These are phyloP conservation scores for Cyberlindnera nakhonratchasimensis DNA, from an alignment of 805 yeast genomes.

Conservation along the genomic window DNA sequence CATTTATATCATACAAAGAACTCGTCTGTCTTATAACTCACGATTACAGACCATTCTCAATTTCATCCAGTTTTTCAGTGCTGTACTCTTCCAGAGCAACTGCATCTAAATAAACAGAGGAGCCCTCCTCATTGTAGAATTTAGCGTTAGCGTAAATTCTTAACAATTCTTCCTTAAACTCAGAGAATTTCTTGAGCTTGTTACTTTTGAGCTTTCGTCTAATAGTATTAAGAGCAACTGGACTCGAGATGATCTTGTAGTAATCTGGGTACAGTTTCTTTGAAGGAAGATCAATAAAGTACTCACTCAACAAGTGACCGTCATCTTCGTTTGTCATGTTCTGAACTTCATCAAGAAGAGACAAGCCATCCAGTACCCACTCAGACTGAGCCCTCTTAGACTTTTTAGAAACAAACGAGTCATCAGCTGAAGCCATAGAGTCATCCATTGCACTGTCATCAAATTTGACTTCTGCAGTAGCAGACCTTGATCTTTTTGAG, in stretches of 20 bases:
- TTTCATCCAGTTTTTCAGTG: conserved; percentile 45
- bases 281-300: conserved; percentile 71
- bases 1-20: conserved; percentile 1
- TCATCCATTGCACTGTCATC: conserved; percentile 8
- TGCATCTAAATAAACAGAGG: conserved; percentile 82
- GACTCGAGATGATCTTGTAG: conserved; percentile 51
- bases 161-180: conserved; percentile 56
- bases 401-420: conserved; percentile 17
- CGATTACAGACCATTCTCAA: conserved; percentile 7
- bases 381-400: conserved; percentile 25
- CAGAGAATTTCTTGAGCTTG: conserved; percentile 42
- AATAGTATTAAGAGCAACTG: conserved; percentile 64
- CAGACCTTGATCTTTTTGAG: conserved; percentile 25
- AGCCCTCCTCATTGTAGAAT: conserved; percentile 87
- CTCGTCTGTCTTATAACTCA: background rate
- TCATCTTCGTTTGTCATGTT: conserved; percentile 32
- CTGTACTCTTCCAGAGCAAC: conserved; percentile 66
- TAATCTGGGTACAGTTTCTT: conserved; percentile 81
- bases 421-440: conserved; percentile 5
- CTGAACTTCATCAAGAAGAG: conserved; percentile 42
- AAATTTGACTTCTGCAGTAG: conserved; percentile 3
- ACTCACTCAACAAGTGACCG: conserved; percentile 43
- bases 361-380: conserved; percentile 30
- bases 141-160: conserved; percentile 83
- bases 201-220: conserved; percentile 51